phyloP scores from a whole-genome alignment of 805 yeast species.

The Peterozyma xylosa region DNA sequence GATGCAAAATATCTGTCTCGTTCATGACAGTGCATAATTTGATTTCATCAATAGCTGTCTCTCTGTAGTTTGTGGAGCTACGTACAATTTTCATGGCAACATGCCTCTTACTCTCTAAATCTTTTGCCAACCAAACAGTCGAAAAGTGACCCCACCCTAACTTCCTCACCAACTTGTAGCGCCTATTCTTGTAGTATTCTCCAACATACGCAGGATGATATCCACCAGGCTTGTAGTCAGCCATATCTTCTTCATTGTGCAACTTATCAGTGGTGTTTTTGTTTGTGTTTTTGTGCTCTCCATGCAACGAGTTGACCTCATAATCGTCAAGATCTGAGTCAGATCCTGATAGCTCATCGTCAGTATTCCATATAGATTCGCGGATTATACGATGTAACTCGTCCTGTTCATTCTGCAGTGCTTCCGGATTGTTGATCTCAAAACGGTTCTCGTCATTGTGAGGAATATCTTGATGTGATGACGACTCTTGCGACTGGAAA shows the following conservation, averaged over 20 bases:
- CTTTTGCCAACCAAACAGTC: slow-evolving; percentile 85
- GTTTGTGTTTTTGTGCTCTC: too few species aligned
- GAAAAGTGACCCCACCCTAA: slow-evolving; percentile 99
- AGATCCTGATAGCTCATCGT: slow-evolving; percentile 1
- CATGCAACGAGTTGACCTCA: slow-evolving; percentile 12
- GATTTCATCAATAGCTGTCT: slow-evolving; percentile 92
- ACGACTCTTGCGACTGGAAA: too few species aligned
- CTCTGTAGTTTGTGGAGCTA: slow-evolving; percentile 84
- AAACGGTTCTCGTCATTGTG: not conserved
- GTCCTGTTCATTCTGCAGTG: not conserved
- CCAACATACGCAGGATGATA: slow-evolving; percentile 93
- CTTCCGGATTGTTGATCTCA: not conserved
- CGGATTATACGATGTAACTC: not conserved
- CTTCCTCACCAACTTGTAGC: slow-evolving; percentile 78
- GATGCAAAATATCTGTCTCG: slow-evolving; percentile 57
- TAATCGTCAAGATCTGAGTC: slow-evolving; percentile 2
- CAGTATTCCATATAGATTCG: slow-evolving; percentile 7
- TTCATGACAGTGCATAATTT: slow-evolving; percentile 63
- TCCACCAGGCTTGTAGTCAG: slow-evolving; percentile 89
- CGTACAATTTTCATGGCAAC: slow-evolving; percentile 95
- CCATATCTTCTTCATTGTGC: slow-evolving; percentile 72
- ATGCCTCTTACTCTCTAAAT: slow-evolving; percentile 51
- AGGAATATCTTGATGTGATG: too few species aligned
- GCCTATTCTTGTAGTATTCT: slow-evolving; percentile 62
- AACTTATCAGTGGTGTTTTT: not conserved